These are phyloP conservation scores for Camellia japonica DNA, from an alignment of 148 eudicot genomes.

Conservation along the genomic window DNA sequence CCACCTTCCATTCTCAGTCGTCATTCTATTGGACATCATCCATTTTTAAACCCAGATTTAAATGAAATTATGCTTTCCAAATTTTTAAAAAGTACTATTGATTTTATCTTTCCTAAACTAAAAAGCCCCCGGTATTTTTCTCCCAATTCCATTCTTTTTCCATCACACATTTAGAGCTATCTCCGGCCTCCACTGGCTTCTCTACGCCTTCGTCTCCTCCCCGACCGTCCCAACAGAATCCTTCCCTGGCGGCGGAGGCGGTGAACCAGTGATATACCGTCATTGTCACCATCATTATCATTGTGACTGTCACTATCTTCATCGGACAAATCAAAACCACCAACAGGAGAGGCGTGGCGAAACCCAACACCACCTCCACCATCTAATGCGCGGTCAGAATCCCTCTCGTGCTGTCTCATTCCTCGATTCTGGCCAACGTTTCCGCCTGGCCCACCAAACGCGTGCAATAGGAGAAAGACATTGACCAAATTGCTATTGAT, in stretches of 20 bases:
- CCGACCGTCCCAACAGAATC: slow-evolving; percentile 37
- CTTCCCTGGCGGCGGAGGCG: slow-evolving; percentile 39
- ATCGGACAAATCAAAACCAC: slow-evolving; percentile 24
- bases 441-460: slow-evolving; percentile 44
- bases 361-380: slow-evolving; percentile 23
- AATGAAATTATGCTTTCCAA: slow-evolving; percentile 6
- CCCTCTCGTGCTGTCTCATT: slow-evolving; percentile 26
- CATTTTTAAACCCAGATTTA: background rate
- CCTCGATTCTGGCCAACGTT: slow-evolving; percentile 21
- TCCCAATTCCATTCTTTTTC: background rate
- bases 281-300: slow-evolving; percentile 16
- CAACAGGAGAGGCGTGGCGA: slow-evolving; percentile 9
- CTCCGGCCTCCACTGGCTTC: slow-evolving; percentile 20
- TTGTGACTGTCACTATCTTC: slow-evolving; percentile 15
- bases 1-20: slow-evolving; percentile 13
- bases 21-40: slow-evolving; percentile 3
- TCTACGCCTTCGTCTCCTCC: slow-evolving; percentile 45
- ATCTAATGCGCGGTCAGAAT: slow-evolving; percentile 16
- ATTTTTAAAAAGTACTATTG: background rate
- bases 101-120: slow-evolving; percentile 4
- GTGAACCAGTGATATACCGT: slow-evolving; percentile 26
- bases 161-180: slow-evolving; percentile 6
- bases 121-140: background rate
- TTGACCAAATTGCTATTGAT: slow-evolving; percentile 33
- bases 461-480: slow-evolving; percentile 34